phyloP scores from a whole-genome alignment of 164 flowering plant species.

The Pachysandra terminalis region DNA sequence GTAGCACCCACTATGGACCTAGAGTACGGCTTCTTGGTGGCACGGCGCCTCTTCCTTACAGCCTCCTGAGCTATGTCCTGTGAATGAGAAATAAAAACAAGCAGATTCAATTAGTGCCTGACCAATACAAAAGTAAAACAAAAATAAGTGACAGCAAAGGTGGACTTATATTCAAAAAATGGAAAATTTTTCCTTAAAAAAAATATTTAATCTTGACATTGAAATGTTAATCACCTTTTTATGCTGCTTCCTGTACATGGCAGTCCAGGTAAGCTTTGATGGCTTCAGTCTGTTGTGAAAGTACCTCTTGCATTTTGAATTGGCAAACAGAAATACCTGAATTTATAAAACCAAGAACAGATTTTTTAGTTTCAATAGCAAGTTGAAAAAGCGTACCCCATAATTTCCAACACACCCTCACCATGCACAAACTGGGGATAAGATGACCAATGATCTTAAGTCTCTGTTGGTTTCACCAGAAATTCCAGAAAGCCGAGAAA shows the following conservation, averaged over 20 bases:
- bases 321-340: conserved; percentile 55
- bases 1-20: conserved; percentile 66
- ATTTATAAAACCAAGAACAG: background rate
- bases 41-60: conserved; percentile 50
- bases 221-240: conserved; percentile 35
- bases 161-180: too few species aligned
- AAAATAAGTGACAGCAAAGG: background rate
- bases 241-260: conserved; percentile 66
- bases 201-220: background rate
- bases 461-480: too few species aligned
- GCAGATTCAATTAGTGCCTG: background rate
- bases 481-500: too few species aligned
- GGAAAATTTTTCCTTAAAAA: background rate
- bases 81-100: background rate
- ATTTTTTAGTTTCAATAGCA: background rate
- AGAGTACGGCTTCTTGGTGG: conserved; percentile 59
- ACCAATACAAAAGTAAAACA: background rate
- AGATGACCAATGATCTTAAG: too few species aligned
- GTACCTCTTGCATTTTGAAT: conserved; percentile 63
- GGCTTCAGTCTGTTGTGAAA: conserved; percentile 62
- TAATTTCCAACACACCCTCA: too few species aligned
- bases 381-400: background rate
- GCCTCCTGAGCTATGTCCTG: conserved; percentile 54
- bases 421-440: background rate
- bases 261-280: conserved; percentile 64